Evolutionary conservation across 352 stramenopile species (phyloP).

Genomic region (Thraustotheca clavata): DNA sequence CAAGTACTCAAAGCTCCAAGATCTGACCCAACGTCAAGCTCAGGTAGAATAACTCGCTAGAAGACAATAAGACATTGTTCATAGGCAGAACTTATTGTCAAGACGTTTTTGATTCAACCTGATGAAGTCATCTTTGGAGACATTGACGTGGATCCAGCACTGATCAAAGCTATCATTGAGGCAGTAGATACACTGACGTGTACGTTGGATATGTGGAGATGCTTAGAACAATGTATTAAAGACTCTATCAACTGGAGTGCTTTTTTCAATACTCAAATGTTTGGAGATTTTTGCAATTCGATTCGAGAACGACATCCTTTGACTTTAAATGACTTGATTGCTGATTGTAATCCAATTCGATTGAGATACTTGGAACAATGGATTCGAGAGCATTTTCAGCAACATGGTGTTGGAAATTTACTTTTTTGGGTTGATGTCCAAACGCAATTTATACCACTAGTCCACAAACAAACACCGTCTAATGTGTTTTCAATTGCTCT

Average conservation of each 20-base stretch:
- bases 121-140: neutral
- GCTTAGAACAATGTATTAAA: constrained; percentile 44
- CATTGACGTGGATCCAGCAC: neutral
- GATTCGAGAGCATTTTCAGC: constrained; percentile 27
- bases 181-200: constrained; percentile 28
- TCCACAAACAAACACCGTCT: constrained; percentile 27
- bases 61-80: neutral
- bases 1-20: constrained; percentile 15
- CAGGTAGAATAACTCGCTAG: neutral
- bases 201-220: constrained; percentile 50
- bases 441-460: constrained; percentile 53
- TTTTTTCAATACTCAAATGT: constrained; percentile 41
- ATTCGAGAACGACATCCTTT: constrained; percentile 45
- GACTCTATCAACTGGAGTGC: constrained; percentile 41
- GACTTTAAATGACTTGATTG: constrained; percentile 53
- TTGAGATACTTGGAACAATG: constrained; percentile 50
- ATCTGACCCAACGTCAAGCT: neutral
- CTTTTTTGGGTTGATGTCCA: constrained; percentile 71
- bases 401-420: constrained; percentile 39
- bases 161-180: constrained; percentile 29
- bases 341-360: constrained; percentile 32
- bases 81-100: constrained; percentile 13
- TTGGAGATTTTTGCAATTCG: constrained; percentile 42
- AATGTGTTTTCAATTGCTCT: constrained; percentile 54
- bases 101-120: constrained; percentile 8